These are phyloP conservation scores for Ascobolus immersus DNA, from an alignment of 495 filamentous ascomycete species.

Conservation along the genomic window DNA sequence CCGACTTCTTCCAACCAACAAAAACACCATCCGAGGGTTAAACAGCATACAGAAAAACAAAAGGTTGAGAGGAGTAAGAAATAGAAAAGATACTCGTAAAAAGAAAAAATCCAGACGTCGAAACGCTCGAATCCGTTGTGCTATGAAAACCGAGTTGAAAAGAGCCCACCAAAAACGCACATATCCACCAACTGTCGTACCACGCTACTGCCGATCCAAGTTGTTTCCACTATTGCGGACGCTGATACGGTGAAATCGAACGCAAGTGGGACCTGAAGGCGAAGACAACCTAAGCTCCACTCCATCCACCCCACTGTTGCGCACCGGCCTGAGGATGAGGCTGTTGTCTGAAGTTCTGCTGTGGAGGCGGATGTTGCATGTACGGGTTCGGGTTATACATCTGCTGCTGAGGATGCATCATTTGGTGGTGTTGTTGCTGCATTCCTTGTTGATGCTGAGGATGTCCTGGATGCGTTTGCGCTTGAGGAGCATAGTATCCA, in stretches of 20 bases:
- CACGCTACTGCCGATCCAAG: too few relatives aligned
- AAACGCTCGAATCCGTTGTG: too few relatives aligned
- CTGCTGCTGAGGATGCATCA: constrained; percentile 27
- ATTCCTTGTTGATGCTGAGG: constrained; percentile 28
- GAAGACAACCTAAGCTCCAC: too few relatives aligned
- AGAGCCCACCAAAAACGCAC: too few relatives aligned
- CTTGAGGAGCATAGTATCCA: constrained; percentile 17
- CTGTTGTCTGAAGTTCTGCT: constrained; percentile 22
- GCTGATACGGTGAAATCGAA: constrained; percentile 2
- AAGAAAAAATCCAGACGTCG: too few relatives aligned
- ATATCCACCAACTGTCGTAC: too few relatives aligned
- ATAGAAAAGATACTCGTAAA: too few relatives aligned
- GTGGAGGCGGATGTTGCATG: constrained; percentile 25
- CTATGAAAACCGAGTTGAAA: constrained; percentile 7
- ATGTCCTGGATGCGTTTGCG: constrained; percentile 23
- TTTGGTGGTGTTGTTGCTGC: constrained; percentile 31
- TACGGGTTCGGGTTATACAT: constrained; percentile 18
- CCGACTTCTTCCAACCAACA: not conserved
- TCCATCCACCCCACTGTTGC: constrained; percentile 12
- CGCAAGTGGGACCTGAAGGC: too few relatives aligned
- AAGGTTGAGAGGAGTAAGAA: too few relatives aligned
- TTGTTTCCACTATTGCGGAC: constrained; percentile 9
- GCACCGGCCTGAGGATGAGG: too few relatives aligned
- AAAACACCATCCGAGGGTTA: not conserved
- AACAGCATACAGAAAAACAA: too few relatives aligned